Base-by-base conservation (phyloP, 352 stramenopile species). In the Globisporangium polare region DNA sequence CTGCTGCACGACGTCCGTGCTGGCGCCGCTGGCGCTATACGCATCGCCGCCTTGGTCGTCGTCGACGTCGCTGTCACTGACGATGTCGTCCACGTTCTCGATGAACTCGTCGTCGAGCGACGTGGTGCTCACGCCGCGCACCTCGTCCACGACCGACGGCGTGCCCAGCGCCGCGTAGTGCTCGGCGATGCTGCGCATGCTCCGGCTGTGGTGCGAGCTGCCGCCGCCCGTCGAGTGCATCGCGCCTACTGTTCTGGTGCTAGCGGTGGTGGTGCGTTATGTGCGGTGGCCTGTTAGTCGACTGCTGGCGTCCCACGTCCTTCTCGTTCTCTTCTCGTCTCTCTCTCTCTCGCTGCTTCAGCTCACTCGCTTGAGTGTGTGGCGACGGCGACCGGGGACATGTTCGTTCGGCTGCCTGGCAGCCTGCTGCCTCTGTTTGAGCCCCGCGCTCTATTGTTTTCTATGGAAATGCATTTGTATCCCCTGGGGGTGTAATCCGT, bases 161-260 rank as follows among this genome's bases (percentile, higher is more conserved):
- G 72, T 74, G 6, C 39, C 58, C 45, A 83, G 51, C 17, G 63
- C 53, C 51, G 62, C 63, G 60, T 73, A 80, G 63, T 76, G 66
- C 63, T 83, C 74, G 2, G 65, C 75, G 53, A 83, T 83, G 20
- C 72, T 80, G 55, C 71, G 69, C 70, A 83, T 80, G 62, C 59
- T 65, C 37, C 59, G 33, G 39, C 49, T 65, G 59, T 65, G 51
- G 59, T 54, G 29, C 37, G 58, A 50, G 49, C 24, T 51, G 18
- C 58, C 37, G 46, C 45, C 27, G 20, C 29, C 41, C 18, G 39
- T 43, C 39, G 37, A 56, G 29, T n/a, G 29, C 26, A 31, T 60
- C 33, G 33, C 26, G 33, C 13, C 31, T 22, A 3, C 18, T 13
- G 33, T 58, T 2, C 13, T 39, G 12, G 12, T 39, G 10, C 33